phyloP scores from a whole-genome alignment of 805 yeast species.

The Helenozyma baotianmanensis region DNA sequence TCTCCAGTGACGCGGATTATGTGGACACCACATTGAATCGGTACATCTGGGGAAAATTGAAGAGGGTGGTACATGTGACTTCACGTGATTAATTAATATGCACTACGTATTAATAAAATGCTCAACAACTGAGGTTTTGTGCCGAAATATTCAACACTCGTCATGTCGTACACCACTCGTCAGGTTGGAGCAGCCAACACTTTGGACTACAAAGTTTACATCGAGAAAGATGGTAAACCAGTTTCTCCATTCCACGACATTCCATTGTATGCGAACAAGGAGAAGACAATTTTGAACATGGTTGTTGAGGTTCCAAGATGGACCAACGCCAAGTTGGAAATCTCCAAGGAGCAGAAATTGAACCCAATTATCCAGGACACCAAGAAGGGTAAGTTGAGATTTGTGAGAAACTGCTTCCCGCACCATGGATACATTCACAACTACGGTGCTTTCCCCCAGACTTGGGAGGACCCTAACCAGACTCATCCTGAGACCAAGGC shows the following conservation, averaged over 20 bases:
- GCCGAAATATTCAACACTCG: too few relatives aligned
- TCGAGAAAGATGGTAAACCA: slow-evolving; percentile 91
- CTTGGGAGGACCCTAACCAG: slow-evolving; percentile 93
- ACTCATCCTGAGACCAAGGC: slow-evolving; percentile 42
- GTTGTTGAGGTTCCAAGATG: slow-evolving; percentile 53
- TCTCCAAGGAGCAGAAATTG: slow-evolving; percentile 49
- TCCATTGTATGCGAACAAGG: slow-evolving; percentile 84
- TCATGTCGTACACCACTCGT: slow-evolving; percentile 80
- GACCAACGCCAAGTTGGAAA: slow-evolving; percentile 82
- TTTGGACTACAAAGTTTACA: slow-evolving; percentile 83
- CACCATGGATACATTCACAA: slow-evolving; percentile 81
- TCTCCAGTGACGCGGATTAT: slow-evolving; percentile 12
- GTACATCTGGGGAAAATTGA: slow-evolving; percentile 13
- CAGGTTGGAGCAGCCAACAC: slow-evolving; percentile 95
- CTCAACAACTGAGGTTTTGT: too few relatives aligned
- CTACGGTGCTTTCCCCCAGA: slow-evolving; percentile 87
- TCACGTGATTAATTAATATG: slow-evolving; percentile 13
- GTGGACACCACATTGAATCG: slow-evolving; percentile 5
- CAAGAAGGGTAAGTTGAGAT: slow-evolving; percentile 70
- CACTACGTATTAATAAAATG: slow-evolving; percentile 4
- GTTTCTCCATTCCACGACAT: slow-evolving; percentile 87
- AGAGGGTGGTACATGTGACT: slow-evolving; percentile 6
- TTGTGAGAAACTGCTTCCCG: slow-evolving; percentile 76
- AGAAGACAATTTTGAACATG: slow-evolving; percentile 37
- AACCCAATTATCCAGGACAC: slow-evolving; percentile 82